Evolutionary conservation across 441 rosid species (phyloP), one percentile per base, ranked within the genome.

Genomic region (Capsella rubella): DNA sequence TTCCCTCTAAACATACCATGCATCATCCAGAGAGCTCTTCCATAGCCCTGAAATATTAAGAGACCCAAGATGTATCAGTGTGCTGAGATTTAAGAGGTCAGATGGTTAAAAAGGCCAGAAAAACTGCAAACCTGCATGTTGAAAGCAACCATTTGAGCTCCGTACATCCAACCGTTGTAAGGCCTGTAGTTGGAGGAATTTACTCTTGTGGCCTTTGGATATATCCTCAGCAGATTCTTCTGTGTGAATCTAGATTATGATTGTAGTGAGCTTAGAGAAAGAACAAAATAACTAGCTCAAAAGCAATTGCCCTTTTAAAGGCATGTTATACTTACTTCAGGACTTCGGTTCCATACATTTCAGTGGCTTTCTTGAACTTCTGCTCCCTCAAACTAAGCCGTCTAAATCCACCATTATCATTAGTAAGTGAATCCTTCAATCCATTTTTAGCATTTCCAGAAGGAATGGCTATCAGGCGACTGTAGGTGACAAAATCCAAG

Each of bases 111-210:
- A 29, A 42, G 47, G 2, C 54, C 4, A 14, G 16, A 52, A 31
- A 31, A 9, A 32, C 21, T 28, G 9, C 61, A 49, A 57, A 92
- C 95, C 90, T 92, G 96, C 96, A 90, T 92, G 75, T 92, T 92
- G 67, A 87, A 91, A 63, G 97, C 97, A 6, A 91, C 89, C 97
- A 92, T 92, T 79, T 92, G 97, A 77, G 96, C 90, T 60, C 96
- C 96, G 39, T 88, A 87, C 66, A 72, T 86, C 97, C 96, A 92
- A 57, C 94, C 87, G 1, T 83, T 42, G 27, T 77, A 83, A 12
- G 97, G 96, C 42, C 84, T 67, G 71, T 86, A 92, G 71, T 92
- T 92, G 0, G 97, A 86, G n/a, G 97, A 92, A 56, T 69, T 71
- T n/a, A 92, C 67, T 43, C 97, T 82, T n/a, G 81, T 64, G 5